Conservation (phyloP, 768 basidiomycete genomes). For the Paxillus rubicundulus region DNA sequence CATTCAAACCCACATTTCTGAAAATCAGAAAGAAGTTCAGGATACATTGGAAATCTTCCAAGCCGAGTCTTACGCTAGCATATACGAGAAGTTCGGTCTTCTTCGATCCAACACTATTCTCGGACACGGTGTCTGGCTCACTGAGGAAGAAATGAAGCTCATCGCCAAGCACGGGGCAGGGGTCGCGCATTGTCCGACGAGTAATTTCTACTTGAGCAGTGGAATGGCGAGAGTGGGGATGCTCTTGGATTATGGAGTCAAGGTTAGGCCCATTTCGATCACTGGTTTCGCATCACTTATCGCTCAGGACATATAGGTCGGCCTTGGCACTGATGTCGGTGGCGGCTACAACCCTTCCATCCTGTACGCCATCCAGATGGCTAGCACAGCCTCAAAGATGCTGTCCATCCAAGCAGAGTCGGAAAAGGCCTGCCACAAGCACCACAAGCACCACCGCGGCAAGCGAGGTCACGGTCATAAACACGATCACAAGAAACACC, state of each 20-base stretch:
- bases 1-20: constrained; percentile 92
- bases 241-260: constrained; percentile 81
- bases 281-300: constrained; percentile 6
- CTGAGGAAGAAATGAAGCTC: constrained; percentile 67
- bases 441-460: not conserved
- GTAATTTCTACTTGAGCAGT: constrained; percentile 88
- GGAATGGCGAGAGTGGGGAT: constrained; percentile 79
- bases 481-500: not conserved
- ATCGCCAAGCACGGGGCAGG: constrained; percentile 67
- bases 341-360: constrained; percentile 87
- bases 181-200: constrained; percentile 90
- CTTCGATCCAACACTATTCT: constrained; percentile 79
- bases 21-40: constrained; percentile 72
- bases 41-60: constrained; percentile 70
- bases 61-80: constrained; percentile 64
- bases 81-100: constrained; percentile 79
- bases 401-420: constrained; percentile 46
- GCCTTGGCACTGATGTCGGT: constrained; percentile 90
- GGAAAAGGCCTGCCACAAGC: not conserved
- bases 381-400: constrained; percentile 80
- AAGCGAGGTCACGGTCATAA: not conserved
- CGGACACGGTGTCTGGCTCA: constrained; percentile 83
- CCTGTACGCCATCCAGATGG: constrained; percentile 68
- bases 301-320: constrained; percentile 53
- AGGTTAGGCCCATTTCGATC: constrained; percentile 46